phyloP scores from a whole-genome alignment of 2,329 filamentous ascomycete species.

The Penicillium verrucosum region DNA sequence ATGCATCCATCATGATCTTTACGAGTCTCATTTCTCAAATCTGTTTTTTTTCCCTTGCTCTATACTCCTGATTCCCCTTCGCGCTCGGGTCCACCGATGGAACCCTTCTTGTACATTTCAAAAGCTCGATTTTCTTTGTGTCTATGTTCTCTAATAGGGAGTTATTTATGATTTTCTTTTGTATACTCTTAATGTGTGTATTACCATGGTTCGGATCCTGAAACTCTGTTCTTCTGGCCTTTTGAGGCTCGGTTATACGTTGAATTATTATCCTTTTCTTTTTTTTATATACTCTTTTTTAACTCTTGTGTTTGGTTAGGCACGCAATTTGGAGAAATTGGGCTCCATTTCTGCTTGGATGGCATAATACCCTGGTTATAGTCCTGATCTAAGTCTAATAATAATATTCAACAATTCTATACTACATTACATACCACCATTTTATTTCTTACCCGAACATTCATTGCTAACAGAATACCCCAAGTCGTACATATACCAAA shows the following conservation, averaged over 20 bases:
- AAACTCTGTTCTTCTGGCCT: conserved; percentile 11
- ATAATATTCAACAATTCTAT: neutral
- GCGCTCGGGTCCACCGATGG: conserved; percentile 2
- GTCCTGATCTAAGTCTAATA: neutral
- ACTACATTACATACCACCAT: neutral
- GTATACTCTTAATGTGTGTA: conserved; percentile 29
- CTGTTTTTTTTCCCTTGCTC: conserved; percentile 13
- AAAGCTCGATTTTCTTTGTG: conserved; percentile 13
- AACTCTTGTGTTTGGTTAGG: neutral
- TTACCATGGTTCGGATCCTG: conserved; percentile 21
- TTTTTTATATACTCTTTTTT: neutral
- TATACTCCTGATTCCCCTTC: conserved; percentile 19
- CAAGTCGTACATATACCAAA: neutral
- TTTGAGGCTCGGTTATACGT: neutral
- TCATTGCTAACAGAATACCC: neutral
- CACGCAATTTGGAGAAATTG: neutral
- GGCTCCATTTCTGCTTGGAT: neutral
- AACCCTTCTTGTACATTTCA: conserved; percentile 21
- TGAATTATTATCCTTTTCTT: neutral
- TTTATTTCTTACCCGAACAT: neutral
- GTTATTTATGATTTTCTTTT: conserved; percentile 15
- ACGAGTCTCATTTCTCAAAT: conserved; percentile 24
- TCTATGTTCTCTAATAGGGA: conserved; percentile 3
- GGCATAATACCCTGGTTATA: conserved; percentile 1
- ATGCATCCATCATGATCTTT: conserved; percentile 10